phyloP scores from a whole-genome alignment of 352 stramenopile species.

The Pythium apleroticum region DNA sequence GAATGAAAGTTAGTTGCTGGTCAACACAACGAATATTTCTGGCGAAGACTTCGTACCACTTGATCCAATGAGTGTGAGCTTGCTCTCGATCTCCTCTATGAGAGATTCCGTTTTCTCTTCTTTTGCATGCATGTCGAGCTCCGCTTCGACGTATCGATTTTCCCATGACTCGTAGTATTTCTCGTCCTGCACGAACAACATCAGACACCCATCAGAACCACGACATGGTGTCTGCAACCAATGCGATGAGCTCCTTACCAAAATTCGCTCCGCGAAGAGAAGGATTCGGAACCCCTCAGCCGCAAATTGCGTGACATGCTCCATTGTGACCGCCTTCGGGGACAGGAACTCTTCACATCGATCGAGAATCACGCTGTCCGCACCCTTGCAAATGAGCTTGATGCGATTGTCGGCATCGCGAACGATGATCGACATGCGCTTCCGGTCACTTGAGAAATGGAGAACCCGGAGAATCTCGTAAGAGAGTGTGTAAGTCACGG shows the following conservation, averaged over 20 bases:
- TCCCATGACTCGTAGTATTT: conserved; percentile 74
- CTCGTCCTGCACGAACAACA: conserved; percentile 40
- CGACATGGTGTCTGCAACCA: too few relatives aligned
- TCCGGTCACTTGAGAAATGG: conserved; percentile 77
- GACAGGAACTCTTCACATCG: conserved; percentile 65
- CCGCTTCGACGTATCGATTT: conserved; percentile 58
- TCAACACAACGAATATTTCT: too few relatives aligned
- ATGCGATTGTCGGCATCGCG: conserved; percentile 51
- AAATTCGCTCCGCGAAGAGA: conserved; percentile 68
- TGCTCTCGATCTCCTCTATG: conserved; percentile 78
- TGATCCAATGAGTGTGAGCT: conserved; percentile 83
- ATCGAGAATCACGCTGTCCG: conserved; percentile 75
- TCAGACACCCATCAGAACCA: neutral
- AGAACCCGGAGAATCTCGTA: conserved; percentile 76
- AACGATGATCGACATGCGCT: conserved; percentile 84
- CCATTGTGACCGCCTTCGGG: conserved; percentile 50
- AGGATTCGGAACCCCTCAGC: conserved; percentile 85
- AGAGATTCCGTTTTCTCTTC: conserved; percentile 56
- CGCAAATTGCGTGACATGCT: conserved; percentile 83
- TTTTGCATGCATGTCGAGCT: conserved; percentile 70
- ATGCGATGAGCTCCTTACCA: conserved; percentile 44
- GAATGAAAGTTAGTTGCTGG: too few relatives aligned
- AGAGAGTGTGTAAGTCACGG: conserved; percentile 55
- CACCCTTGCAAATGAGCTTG: conserved; percentile 79
- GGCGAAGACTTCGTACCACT: too few relatives aligned